Evolutionary conservation across 2,329 filamentous ascomycete species (phyloP).

Genomic region (Cercospora sp.): DNA sequence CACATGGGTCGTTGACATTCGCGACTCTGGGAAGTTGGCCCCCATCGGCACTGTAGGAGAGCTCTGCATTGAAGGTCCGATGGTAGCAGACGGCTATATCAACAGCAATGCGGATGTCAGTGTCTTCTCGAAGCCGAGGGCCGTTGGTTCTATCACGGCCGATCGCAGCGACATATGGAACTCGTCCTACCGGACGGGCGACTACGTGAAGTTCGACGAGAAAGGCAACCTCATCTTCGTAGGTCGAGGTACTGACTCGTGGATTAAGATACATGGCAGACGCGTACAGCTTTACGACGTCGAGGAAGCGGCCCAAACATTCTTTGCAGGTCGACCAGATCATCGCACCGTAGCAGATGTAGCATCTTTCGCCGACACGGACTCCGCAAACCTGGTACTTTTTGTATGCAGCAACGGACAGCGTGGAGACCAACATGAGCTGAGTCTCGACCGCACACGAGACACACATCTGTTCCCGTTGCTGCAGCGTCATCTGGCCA

Average conservation of each 20-base stretch:
- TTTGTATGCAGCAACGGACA: background rate
- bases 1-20: constrained; percentile 38
- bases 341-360: background rate
- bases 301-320: background rate
- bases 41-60: constrained; percentile 52
- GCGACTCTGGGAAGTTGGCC: constrained; percentile 34
- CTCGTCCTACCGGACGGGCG: constrained; percentile 21
- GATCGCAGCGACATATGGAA: background rate
- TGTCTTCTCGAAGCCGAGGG: background rate
- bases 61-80: constrained; percentile 49
- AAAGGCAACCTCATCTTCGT: constrained; percentile 23
- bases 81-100: constrained; percentile 49
- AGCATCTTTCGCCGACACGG: background rate
- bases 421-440: background rate
- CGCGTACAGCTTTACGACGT: constrained; percentile 7
- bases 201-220: constrained; percentile 21
- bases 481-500: background rate
- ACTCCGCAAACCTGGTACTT: background rate
- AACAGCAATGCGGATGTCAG: constrained; percentile 9
- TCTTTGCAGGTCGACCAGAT: background rate
- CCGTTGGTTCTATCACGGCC: constrained; percentile 1
- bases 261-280: constrained; percentile 9
- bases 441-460: background rate
- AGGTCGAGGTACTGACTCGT: constrained; percentile 11
- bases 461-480: background rate